phyloP scores from a whole-genome alignment of 2,329 filamentous ascomycete species.

The Aspergillus intermedius region DNA sequence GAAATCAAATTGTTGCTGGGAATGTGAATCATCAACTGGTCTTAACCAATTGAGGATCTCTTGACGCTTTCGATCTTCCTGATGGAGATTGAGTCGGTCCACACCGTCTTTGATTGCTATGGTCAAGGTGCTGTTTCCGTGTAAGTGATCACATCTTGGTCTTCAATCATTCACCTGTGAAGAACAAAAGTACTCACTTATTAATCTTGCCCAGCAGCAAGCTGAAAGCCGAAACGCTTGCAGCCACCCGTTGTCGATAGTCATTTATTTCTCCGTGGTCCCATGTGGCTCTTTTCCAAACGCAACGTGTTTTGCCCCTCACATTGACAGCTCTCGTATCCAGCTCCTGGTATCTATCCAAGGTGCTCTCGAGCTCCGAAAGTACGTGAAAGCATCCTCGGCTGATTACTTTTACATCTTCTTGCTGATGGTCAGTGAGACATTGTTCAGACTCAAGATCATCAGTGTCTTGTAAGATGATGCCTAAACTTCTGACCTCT shows the following conservation, averaged over 20 bases:
- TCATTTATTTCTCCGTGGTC: slow-evolving; percentile 1
- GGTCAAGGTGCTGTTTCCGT: no score
- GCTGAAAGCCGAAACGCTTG: slow-evolving; percentile 1
- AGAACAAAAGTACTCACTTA: no score
- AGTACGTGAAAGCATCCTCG: background rate
- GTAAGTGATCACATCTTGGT: no score
- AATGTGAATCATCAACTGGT: background rate
- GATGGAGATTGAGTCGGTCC: no score
- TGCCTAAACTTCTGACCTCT: background rate
- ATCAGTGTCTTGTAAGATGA: background rate
- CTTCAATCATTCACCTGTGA: no score
- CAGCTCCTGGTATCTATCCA: background rate
- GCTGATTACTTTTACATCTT: background rate
- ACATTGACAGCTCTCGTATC: background rate
- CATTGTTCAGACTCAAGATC: background rate
- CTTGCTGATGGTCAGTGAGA: background rate
- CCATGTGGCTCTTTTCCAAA: slow-evolving; percentile 1
- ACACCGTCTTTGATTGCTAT: no score
- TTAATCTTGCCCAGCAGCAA: background rate
- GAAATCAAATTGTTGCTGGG: background rate
- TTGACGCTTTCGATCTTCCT: no score
- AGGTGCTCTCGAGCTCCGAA: background rate
- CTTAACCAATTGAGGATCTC: background rate
- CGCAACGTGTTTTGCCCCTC: background rate
- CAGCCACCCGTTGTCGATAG: background rate